Evolutionary conservation across 2,329 filamentous ascomycete genomes (phyloP).

Genomic region (Talaromyces amestolkiae): DNA sequence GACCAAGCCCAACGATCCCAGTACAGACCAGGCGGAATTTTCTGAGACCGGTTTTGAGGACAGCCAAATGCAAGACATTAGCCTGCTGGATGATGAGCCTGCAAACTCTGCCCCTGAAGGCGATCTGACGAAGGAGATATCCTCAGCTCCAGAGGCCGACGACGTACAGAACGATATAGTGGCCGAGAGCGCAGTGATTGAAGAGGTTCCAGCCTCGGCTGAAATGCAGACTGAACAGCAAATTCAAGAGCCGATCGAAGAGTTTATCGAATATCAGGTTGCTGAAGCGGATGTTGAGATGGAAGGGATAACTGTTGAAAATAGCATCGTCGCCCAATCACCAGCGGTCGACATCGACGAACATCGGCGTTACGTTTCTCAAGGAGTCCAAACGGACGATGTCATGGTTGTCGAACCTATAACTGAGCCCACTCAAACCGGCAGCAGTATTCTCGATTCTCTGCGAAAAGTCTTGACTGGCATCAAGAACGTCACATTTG

Average conservation of each 20-base stretch:
- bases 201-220: background rate
- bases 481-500: slow-evolving; percentile 59
- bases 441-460: slow-evolving; percentile 49
- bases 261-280: background rate
- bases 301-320: background rate
- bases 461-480: slow-evolving; percentile 59
- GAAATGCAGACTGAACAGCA: background rate
- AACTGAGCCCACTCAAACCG: slow-evolving; percentile 16
- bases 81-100: background rate
- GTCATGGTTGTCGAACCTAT: background rate
- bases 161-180: background rate
- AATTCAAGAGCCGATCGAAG: background rate
- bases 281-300: background rate
- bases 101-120: background rate
- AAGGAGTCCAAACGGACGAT: slow-evolving; percentile 20
- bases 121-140: background rate
- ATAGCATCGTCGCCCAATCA: background rate
- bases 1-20: background rate
- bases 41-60: background rate
- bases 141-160: background rate
- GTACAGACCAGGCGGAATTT: background rate
- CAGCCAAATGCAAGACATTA: background rate
- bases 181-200: background rate
- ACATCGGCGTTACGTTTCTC: slow-evolving; percentile 16
- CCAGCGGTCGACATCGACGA: background rate